Conservation (phyloP, 1,284 basidiomycete genomes). For the Ganoderma multipileum region DNA sequence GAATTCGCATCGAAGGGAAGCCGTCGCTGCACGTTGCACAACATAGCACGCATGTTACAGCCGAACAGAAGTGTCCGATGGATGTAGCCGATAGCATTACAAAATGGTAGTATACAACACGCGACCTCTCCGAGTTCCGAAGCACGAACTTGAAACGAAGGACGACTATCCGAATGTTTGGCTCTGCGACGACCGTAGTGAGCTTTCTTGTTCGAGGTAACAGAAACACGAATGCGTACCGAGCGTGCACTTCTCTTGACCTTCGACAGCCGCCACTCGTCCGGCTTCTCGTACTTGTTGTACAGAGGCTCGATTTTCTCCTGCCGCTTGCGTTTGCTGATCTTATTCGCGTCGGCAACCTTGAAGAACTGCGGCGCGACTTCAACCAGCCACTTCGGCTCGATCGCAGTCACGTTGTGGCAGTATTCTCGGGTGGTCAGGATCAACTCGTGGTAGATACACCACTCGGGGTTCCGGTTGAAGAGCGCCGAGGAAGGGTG, state of each 20-base stretch:
- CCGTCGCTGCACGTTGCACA: conserved; percentile 2
- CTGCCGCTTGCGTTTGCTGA: conserved; percentile 95
- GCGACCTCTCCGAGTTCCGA: conserved; percentile 15
- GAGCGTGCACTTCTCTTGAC: conserved; percentile 88
- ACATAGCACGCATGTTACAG: conserved; percentile 7
- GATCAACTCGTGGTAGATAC: conserved; percentile 80
- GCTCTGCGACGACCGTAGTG: conserved; percentile 54
- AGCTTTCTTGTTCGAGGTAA: conserved; percentile 24
- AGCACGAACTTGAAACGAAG: background rate
- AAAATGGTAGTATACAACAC: conserved; percentile 26
- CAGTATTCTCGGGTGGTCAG: conserved; percentile 90
- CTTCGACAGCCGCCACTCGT: conserved; percentile 91
- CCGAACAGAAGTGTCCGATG: conserved; percentile 3
- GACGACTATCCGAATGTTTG: conserved; percentile 75
- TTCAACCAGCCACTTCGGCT: conserved; percentile 98
- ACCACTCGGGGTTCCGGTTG: conserved; percentile 89
- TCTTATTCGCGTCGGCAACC: conserved; percentile 94
- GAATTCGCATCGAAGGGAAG: conserved; percentile 13
- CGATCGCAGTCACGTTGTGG: conserved; percentile 95
- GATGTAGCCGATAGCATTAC: conserved; percentile 27
- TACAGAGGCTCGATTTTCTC: conserved; percentile 96
- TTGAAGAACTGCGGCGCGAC: conserved; percentile 99
- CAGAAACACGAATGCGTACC: conserved; percentile 49
- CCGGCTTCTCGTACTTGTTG: conserved; percentile 90
- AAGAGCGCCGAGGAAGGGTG: conserved; percentile 98